A percentile compares a stretch with the other conserved stretches of the same genome.
These are phyloP conservation scores for Komagataella phaffii DNA, from an alignment of 805 yeast species.

Conservation along the genomic window DNA sequence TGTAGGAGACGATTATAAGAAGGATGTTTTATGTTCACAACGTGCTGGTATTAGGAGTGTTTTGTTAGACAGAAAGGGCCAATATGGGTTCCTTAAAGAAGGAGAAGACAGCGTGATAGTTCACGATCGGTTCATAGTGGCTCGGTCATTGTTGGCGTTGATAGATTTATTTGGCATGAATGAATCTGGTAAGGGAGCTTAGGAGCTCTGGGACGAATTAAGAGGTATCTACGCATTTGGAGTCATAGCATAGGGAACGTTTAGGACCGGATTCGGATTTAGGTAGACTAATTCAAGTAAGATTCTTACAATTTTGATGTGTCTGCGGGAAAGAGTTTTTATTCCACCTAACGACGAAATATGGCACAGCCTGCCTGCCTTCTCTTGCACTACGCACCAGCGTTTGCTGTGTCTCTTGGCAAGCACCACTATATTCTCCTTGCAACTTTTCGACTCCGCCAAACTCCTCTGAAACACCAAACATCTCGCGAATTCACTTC, in stretches of 20 bases:
- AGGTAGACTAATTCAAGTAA: neutral
- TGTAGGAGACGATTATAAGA: conserved; percentile 46
- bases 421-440: neutral
- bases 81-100: conserved; percentile 7
- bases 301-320: neutral
- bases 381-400: neutral
- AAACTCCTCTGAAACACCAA: neutral
- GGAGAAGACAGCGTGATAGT: neutral
- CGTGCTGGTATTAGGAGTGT: conserved; percentile 53
- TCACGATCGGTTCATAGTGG: neutral
- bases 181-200: neutral
- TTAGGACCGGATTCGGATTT: neutral
- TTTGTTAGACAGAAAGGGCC: conserved; percentile 31
- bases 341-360: neutral
- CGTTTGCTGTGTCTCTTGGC: neutral
- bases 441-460: neutral
- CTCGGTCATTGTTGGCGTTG: neutral
- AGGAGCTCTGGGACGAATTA: neutral
- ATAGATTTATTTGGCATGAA: neutral
- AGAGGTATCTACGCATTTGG: neutral
- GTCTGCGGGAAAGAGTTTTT: neutral
- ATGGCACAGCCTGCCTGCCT: neutral
- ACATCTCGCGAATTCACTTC: neutral
- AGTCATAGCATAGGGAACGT: neutral
- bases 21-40: conserved; percentile 40